Evolutionary conservation across 768 basidiomycete species (phyloP).

Genomic region (Russula abietina): DNA sequence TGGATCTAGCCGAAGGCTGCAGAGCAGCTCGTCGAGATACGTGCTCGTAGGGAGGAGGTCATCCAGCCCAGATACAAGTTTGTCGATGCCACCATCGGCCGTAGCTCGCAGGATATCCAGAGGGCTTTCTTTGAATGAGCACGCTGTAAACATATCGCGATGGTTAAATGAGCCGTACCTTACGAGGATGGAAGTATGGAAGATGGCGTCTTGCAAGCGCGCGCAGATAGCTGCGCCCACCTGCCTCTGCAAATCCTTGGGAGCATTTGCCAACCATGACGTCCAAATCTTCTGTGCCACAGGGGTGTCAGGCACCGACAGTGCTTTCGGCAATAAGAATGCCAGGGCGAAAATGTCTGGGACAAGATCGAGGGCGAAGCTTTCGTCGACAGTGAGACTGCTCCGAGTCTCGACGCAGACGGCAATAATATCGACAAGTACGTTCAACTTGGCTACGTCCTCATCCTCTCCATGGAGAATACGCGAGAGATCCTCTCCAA

Average conservation of each 20-base stretch:
- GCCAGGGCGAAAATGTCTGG: conserved; percentile 45
- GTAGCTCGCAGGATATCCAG: conserved; percentile 26
- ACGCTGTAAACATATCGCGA: background rate
- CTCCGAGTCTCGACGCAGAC: conserved; percentile 15
- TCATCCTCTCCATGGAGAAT: conserved; percentile 15
- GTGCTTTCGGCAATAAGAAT: conserved; percentile 40
- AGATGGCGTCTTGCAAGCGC: conserved; percentile 38
- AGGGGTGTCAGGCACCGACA: conserved; percentile 16
- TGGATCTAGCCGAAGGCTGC: conserved; percentile 41
- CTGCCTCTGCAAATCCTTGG: conserved; percentile 26
- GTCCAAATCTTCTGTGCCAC: conserved; percentile 33
- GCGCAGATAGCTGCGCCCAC: conserved; percentile 37
- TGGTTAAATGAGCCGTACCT: conserved; percentile 30
- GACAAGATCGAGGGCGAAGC: conserved; percentile 29
- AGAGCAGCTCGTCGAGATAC: conserved; percentile 17
- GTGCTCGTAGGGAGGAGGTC: conserved; percentile 34
- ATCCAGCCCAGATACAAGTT: conserved; percentile 40
- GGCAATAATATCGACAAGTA: conserved; percentile 13
- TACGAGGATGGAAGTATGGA: conserved; percentile 32
- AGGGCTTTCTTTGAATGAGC: conserved; percentile 25
- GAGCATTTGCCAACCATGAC: conserved; percentile 27
- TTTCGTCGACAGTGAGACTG: background rate
- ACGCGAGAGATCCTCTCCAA: conserved; percentile 17
- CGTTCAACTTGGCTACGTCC: background rate
- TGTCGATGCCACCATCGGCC: conserved; percentile 4